phyloP scores from a whole-genome alignment of 192 early-diverging fungal species.

The Coemansia sp. region DNA sequence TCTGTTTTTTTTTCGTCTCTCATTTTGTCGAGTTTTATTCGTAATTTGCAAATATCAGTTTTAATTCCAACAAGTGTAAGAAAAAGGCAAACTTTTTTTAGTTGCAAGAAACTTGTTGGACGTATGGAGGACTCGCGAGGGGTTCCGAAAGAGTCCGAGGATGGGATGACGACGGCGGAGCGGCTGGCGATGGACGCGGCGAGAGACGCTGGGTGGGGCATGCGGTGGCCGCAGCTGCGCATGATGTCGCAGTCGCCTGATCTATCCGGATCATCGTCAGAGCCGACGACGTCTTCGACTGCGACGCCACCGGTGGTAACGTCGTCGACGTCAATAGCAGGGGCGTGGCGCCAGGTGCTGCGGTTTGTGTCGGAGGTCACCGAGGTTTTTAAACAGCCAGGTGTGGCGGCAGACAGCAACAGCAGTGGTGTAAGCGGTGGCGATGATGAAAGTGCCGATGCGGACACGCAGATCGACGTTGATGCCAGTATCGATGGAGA shows the following conservation, averaged over 20 bases:
- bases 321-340: not conserved
- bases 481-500: not conserved
- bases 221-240: conserved; percentile 42
- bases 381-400: conserved; percentile 31
- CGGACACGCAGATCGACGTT: not conserved
- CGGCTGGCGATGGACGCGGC: conserved; percentile 36
- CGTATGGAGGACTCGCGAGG: conserved; percentile 19
- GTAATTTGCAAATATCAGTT: not conserved
- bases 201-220: conserved; percentile 39
- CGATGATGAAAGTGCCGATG: not conserved
- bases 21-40: not conserved
- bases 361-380: conserved; percentile 33
- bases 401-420: not conserved
- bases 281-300: not conserved
- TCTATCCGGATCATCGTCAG: conserved; percentile 4
- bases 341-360: conserved; percentile 34
- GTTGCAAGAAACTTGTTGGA: not conserved
- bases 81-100: no score
- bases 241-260: conserved; percentile 53
- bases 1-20: not conserved
- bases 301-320: conserved; percentile 1
- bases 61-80: not conserved
- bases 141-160: conserved; percentile 8
- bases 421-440: not conserved
- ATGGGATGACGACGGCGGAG: conserved; percentile 22